Percentiles rank a stretch among this genome's conserved stretches.
These are phyloP conservation scores for Oryza meridionalis DNA, from an alignment of 176 grass and related monocot genomes.

Conservation along the genomic window DNA sequence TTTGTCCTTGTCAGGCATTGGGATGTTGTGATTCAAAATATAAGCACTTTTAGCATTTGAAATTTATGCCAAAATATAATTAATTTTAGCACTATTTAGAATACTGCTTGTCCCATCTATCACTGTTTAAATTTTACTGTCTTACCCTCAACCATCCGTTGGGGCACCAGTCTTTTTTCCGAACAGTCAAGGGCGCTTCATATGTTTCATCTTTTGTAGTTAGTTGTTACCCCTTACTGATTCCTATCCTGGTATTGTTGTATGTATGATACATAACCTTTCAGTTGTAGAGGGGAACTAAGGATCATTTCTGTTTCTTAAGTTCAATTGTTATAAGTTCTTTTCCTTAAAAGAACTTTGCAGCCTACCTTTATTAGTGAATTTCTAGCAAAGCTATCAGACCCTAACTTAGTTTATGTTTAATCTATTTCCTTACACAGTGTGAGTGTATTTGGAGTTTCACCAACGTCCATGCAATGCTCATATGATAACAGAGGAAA, in stretches of 20 bases:
- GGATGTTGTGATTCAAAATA: neutral
- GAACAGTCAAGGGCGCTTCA: neutral
- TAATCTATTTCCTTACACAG: conserved; percentile 46
- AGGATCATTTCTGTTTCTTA: neutral
- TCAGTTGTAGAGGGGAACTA: neutral
- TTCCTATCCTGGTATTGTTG: neutral
- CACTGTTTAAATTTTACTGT: too few relatives aligned
- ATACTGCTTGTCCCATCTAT: too few relatives aligned
- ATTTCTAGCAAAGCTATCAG: neutral
- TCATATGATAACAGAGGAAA: conserved; percentile 91
- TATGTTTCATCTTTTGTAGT: conserved; percentile 13
- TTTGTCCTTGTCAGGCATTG: conserved; percentile 42
- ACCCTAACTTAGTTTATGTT: neutral
- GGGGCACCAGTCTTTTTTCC: too few relatives aligned
- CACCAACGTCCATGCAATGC: conserved; percentile 95
- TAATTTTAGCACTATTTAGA: too few relatives aligned
- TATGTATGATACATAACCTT: conserved; percentile 11
- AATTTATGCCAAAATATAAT: too few relatives aligned
- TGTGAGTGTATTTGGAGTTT: conserved; percentile 97
- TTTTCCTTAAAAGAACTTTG: neutral
- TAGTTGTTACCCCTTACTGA: neutral
- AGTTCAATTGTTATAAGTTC: neutral
- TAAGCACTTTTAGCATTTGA: too few relatives aligned
- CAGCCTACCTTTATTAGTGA: neutral
- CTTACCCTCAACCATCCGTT: too few relatives aligned